Base-by-base conservation (phyloP, 257 asterid genomes). In the Echites panduratus region DNA sequence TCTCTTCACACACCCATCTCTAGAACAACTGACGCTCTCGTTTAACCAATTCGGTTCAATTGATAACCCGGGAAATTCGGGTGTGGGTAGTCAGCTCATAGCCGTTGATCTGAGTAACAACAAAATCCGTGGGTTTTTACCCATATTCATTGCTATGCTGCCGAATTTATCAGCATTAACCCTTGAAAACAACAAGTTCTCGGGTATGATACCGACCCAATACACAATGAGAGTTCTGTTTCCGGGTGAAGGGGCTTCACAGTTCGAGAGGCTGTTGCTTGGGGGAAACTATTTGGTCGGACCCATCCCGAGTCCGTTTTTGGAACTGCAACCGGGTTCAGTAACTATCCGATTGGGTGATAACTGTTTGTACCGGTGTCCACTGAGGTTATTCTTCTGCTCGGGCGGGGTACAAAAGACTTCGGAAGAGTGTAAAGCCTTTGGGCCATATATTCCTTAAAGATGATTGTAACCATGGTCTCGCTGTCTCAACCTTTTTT, bases 381-480 rank as follows among this genome's bases (percentile, higher is more conserved):
- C 98, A 57, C 22, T 84, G 4, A 86, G 95, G 73, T 79, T 75
- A 72, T 86, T 90, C 76, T 81, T 93, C 43, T 93, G 98, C 79
- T 89, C 70, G 9, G 98, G 97, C 77, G 98, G 98, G 82, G 84
- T 47, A 67, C 98, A 93, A 41, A 93, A 93, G 84, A 73, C 98
- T 70, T 80, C 83, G 9, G 70, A 29, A 47, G 86, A 85, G 79
- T 93, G 98, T 79, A 87, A 83, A 75, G 92, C 87, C 2, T 83
- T 93, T 77, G 90, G 93, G 57, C 91, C 93, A 35, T 73, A 82
- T 49, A 81, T 86, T 71, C 96, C 93, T 73, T 81, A 86, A 88
- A 65, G 19, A 8, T 12, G n/a, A n/a, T 17, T 27, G 26, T 47
- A 27, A 14, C 27, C n/a, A 47, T 43, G 4, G 16, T 26, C 32